A percentile compares a stretch with the other conserved stretches of the same genome.
Conservation (phyloP, 2,329 filamentous ascomycete species). For the Bipolaris sorokiniana region DNA sequence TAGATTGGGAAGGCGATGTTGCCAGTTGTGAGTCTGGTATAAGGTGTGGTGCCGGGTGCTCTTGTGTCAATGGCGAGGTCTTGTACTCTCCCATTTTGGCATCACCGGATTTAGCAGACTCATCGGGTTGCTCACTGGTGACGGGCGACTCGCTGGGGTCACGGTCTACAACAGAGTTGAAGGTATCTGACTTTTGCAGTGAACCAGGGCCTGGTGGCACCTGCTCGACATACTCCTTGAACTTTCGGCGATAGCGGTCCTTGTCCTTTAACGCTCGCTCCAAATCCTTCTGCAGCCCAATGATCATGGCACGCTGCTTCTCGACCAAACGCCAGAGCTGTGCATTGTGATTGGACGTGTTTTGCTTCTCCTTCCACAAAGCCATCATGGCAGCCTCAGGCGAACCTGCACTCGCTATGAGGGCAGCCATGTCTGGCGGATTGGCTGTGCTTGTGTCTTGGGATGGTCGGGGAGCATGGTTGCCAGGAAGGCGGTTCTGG, state of each 20-base stretch:
- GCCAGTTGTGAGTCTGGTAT: conserved; percentile 42
- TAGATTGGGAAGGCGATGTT: conserved; percentile 40
- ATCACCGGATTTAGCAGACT: conserved; percentile 28
- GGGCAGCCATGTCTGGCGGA: conserved; percentile 74
- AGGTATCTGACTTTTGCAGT: conserved; percentile 44
- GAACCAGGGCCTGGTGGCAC: conserved; percentile 47
- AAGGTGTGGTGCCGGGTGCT: conserved; percentile 27
- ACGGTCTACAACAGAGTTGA: conserved; percentile 43
- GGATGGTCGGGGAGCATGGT: conserved; percentile 63
- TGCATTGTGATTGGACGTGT: conserved; percentile 84
- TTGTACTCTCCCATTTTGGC: conserved; percentile 31
- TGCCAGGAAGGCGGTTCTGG: conserved; percentile 61
- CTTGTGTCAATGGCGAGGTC: conserved; percentile 24
- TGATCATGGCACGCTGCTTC: conserved; percentile 92
- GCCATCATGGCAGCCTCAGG: conserved; percentile 88
- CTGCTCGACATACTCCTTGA: conserved; percentile 73
- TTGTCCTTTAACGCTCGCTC: conserved; percentile 92
- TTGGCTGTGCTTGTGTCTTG: conserved; percentile 60
- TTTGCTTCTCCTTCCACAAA: conserved; percentile 88
- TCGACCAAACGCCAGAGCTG: conserved; percentile 96
- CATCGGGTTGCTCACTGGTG: conserved; percentile 41
- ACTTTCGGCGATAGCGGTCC: conserved; percentile 87
- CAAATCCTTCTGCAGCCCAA: conserved; percentile 92
- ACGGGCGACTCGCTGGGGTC: conserved; percentile 49
- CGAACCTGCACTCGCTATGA: conserved; percentile 85